phyloP scores from a whole-genome alignment of 2,329 filamentous ascomycete genomes.

The Monilinia vaccinii-corymbosi region DNA sequence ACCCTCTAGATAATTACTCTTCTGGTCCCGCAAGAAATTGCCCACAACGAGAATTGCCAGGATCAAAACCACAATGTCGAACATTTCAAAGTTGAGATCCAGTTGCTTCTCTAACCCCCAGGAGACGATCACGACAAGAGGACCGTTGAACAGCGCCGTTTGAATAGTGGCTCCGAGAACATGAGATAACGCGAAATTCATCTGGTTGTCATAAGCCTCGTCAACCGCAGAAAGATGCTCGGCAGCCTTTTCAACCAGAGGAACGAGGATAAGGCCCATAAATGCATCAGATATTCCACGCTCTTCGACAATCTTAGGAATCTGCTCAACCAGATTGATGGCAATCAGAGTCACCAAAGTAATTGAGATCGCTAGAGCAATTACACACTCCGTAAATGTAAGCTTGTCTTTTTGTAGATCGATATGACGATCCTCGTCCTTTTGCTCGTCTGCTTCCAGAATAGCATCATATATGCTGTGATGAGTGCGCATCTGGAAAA shows the following conservation, averaged over 20 bases:
- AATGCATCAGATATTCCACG: constrained; percentile 47
- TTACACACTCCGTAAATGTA: constrained; percentile 62
- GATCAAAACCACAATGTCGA: constrained; percentile 77
- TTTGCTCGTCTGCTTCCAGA: constrained; percentile 59
- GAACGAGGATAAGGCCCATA: constrained; percentile 66
- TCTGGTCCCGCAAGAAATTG: constrained; percentile 78
- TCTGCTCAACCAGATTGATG: constrained; percentile 64
- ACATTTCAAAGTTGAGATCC: constrained; percentile 77
- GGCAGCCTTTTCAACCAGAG: constrained; percentile 77
- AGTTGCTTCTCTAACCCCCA: constrained; percentile 67
- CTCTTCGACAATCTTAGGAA: constrained; percentile 49
- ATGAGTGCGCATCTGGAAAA: constrained; percentile 67
- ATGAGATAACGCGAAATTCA: constrained; percentile 32
- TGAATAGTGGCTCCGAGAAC: constrained; percentile 67
- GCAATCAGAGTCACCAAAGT: constrained; percentile 65
- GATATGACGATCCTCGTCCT: constrained; percentile 54
- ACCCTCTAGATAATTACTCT: constrained; percentile 86
- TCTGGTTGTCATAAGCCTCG: constrained; percentile 75
- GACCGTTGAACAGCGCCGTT: constrained; percentile 80
- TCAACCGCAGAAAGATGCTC: constrained; percentile 79
- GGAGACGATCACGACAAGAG: constrained; percentile 71
- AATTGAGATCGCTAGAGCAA: constrained; percentile 57
- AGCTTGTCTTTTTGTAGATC: constrained; percentile 57
- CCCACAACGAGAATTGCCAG: constrained; percentile 80
- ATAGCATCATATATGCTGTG: constrained; percentile 69